Conservation (phyloP, 108 stramenopile genomes). For the Fragilaria crotonensis region DNA sequence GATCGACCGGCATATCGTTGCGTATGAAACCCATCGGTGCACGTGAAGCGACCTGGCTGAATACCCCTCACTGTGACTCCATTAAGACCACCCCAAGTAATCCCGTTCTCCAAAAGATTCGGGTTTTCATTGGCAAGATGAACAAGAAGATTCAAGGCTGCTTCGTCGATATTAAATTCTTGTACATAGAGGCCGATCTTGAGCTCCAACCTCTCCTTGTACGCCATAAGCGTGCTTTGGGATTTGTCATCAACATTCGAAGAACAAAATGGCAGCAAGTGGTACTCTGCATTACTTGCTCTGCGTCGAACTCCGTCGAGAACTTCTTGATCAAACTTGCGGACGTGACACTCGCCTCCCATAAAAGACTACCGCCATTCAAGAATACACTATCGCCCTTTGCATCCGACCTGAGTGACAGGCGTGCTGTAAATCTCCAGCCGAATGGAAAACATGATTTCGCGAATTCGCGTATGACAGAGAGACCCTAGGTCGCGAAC, state of each 20-base stretch:
- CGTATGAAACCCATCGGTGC: slow-evolving; percentile 78
- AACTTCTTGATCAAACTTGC: no score
- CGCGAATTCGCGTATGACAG: slow-evolving; percentile 39
- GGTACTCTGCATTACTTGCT: slow-evolving; percentile 45
- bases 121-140: slow-evolving; percentile 58
- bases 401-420: slow-evolving; percentile 56
- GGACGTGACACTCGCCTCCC: no score
- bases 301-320: slow-evolving; percentile 50
- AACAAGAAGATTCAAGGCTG: slow-evolving; percentile 52
- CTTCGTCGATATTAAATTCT: slow-evolving; percentile 82
- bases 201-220: slow-evolving; percentile 59
- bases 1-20: slow-evolving; percentile 42
- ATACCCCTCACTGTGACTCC: slow-evolving; percentile 74
- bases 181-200: slow-evolving; percentile 76
- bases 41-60: slow-evolving; percentile 70
- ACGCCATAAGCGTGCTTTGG: slow-evolving; percentile 56
- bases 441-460: slow-evolving; percentile 71
- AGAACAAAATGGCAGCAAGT: slow-evolving; percentile 39
- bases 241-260: not conserved
- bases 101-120: slow-evolving; percentile 57
- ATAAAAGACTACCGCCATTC: slow-evolving; percentile 73
- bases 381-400: slow-evolving; percentile 78
- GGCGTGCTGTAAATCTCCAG: slow-evolving; percentile 76
- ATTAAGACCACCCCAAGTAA: slow-evolving; percentile 84
- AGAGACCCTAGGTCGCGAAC: slow-evolving; percentile 61